A percentile compares a stretch with the other conserved stretches of the same genome.
Conservation (phyloP, 257 asterid species). For the Przewalskia tangutica region DNA sequence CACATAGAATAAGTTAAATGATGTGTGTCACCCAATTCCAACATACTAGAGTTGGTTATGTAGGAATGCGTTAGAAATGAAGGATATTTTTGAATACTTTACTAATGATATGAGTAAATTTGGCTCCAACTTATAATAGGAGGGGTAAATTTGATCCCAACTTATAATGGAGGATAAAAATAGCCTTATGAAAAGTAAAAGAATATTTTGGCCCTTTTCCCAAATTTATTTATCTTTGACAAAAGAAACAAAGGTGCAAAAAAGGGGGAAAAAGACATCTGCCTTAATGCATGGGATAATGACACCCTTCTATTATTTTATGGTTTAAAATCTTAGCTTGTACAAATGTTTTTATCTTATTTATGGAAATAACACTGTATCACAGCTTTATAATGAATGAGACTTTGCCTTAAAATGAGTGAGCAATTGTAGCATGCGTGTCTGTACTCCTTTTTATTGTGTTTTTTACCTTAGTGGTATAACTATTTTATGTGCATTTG, state of each 20-base stretch:
- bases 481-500: neutral
- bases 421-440: constrained; percentile 2
- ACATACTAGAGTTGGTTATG: too few relatives aligned
- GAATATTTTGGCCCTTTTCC: too few relatives aligned
- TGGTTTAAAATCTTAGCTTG: neutral
- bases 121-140: too few relatives aligned
- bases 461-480: neutral
- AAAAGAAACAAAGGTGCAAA: neutral
- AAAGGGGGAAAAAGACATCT: neutral
- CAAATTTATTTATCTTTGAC: neutral
- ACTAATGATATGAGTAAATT: too few relatives aligned
- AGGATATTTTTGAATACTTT: too few relatives aligned
- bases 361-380: neutral
- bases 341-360: neutral
- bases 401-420: neutral
- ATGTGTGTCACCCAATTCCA: too few relatives aligned
- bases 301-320: neutral
- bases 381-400: neutral
- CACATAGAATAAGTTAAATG: too few relatives aligned
- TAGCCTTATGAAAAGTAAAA: too few relatives aligned
- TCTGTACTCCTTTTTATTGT: neutral
- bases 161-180: too few relatives aligned
- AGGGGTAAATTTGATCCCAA: too few relatives aligned
- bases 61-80: too few relatives aligned
- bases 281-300: neutral